Conservation (phyloP, 2,329 filamentous ascomycete species). For the Ascochyta rabiei region DNA sequence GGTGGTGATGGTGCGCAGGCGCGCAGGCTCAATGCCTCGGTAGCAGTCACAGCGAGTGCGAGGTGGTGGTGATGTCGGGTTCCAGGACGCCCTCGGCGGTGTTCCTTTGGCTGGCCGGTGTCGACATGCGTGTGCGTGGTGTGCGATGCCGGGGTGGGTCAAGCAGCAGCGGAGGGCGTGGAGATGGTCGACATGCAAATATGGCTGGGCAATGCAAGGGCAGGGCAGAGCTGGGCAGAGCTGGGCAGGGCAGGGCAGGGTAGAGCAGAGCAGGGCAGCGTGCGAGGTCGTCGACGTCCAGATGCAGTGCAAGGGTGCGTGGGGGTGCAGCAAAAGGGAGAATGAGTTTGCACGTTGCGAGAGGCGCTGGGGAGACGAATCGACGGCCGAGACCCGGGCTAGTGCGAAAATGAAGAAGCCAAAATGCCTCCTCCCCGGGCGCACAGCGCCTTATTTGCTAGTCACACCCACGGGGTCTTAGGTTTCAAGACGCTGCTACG, state of each 20-base stretch:
- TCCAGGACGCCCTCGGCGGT: constrained; percentile 36
- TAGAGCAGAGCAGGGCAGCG: neutral
- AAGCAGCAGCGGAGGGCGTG: constrained; percentile 17
- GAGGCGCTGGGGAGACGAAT: constrained; percentile 15
- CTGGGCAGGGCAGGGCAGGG: too few species aligned
- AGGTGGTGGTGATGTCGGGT: constrained; percentile 22
- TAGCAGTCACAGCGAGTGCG: constrained; percentile 24
- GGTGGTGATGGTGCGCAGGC: neutral
- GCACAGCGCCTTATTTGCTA: neutral
- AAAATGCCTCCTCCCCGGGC: neutral
- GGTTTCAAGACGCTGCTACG: neutral
- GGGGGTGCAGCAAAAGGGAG: constrained; percentile 14
- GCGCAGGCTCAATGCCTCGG: constrained; percentile 29
- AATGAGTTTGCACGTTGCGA: constrained; percentile 18
- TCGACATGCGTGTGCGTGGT: constrained; percentile 44
- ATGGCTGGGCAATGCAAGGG: constrained; percentile 13
- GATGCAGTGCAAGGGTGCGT: constrained; percentile 4
- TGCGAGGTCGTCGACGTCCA: neutral
- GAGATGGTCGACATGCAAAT: constrained; percentile 18
- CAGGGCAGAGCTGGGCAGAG: constrained; percentile 3
- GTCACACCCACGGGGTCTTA: neutral
- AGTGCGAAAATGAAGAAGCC: constrained; percentile 5
- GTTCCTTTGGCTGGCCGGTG: constrained; percentile 18
- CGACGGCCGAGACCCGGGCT: constrained; percentile 9
- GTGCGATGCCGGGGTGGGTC: constrained; percentile 16